phyloP scores from a whole-genome alignment of 2,329 filamentous ascomycete genomes.

The Aspergillus spinulosporus region DNA sequence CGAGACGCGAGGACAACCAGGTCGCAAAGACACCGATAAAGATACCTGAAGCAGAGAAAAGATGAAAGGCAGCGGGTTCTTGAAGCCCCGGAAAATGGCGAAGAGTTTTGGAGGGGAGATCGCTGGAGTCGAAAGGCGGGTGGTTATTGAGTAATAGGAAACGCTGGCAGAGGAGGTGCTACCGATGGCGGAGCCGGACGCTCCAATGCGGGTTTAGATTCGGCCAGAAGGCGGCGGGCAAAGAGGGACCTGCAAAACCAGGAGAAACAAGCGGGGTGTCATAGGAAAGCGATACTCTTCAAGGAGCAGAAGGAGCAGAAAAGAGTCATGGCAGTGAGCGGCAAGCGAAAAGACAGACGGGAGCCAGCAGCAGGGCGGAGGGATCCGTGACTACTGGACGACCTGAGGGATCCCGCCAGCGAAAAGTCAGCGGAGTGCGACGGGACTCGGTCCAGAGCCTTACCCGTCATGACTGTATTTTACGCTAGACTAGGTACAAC shows the following conservation, averaged over 20 bases:
- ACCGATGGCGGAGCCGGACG: conserved; percentile 28
- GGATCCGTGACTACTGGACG: neutral
- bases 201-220: conserved; percentile 24
- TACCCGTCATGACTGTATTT: neutral
- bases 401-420: neutral
- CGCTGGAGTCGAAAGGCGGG: conserved; percentile 1
- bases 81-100: neutral
- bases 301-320: conserved; percentile 10
- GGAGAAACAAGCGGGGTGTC: conserved; percentile 10
- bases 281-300: conserved; percentile 14
- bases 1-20: neutral
- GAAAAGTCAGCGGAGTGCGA: neutral
- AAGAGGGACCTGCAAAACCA: conserved; percentile 15
- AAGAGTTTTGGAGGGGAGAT: conserved; percentile 14
- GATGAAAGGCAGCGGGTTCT: neutral
- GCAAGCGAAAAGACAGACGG: conserved; percentile 15
- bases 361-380: conserved; percentile 1
- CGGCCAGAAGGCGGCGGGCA: conserved; percentile 21
- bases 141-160: conserved; percentile 22
- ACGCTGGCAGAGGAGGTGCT: conserved; percentile 20
- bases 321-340: conserved; percentile 14
- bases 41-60: conserved; percentile 3
- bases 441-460: neutral
- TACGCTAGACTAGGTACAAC: neutral
- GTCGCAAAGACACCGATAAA: neutral